These are phyloP conservation scores for Ophiobolus disseminans DNA, from an alignment of 2,329 filamentous ascomycete species.

Conservation along the genomic window DNA sequence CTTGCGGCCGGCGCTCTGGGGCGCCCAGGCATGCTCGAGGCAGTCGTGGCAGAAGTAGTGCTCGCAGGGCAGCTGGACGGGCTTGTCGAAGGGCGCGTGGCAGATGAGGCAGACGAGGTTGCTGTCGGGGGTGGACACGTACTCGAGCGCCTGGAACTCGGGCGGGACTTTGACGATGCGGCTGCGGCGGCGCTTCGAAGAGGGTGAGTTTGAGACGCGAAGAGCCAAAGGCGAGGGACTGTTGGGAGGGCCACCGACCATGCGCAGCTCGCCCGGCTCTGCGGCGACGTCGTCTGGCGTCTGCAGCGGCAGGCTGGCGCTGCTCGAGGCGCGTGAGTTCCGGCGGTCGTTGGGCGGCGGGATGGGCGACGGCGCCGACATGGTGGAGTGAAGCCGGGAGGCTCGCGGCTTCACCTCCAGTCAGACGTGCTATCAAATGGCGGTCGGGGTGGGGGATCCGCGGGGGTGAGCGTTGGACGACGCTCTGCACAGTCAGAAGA, in stretches of 20 bases:
- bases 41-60: conserved; percentile 70
- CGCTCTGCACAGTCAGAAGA: neutral
- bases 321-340: conserved; percentile 44
- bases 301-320: conserved; percentile 29
- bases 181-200: conserved; percentile 45
- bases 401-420: conserved; percentile 1
- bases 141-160: conserved; percentile 66
- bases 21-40: conserved; percentile 53
- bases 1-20: conserved; percentile 39
- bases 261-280: conserved; percentile 33
- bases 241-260: conserved; percentile 49
- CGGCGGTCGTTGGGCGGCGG: conserved; percentile 46
- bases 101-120: conserved; percentile 71
- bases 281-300: conserved; percentile 22
- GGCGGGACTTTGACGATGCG: conserved; percentile 48
- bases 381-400: conserved; percentile 17
- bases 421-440: conserved; percentile 2
- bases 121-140: conserved; percentile 62
- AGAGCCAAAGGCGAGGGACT: conserved; percentile 49
- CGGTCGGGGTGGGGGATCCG: conserved; percentile 4
- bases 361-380: conserved; percentile 47
- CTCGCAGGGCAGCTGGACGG: conserved; percentile 65
- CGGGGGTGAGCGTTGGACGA: too few relatives aligned
- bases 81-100: conserved; percentile 66
- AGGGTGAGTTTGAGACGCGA: conserved; percentile 48